Evolutionary conservation across 805 yeast species (phyloP), one percentile per base, ranked within the genome.

Genomic region (Candida broadrunensis): DNA sequence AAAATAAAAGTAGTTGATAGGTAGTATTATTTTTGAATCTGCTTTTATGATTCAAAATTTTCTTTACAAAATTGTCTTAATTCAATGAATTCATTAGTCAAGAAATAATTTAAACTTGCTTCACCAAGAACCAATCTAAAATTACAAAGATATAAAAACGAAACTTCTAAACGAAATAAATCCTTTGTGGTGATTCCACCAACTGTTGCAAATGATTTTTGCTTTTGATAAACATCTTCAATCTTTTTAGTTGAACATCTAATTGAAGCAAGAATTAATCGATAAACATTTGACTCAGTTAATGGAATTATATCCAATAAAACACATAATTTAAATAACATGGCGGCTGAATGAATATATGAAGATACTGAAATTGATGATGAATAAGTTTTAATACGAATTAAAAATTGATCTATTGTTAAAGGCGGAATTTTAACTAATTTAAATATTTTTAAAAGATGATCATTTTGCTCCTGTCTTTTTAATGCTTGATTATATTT

Each of bases 201-300:
- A 6, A 70, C 73, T 2, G 67, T 63, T 3, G 73, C 68, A 51
- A 66, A 70, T 15, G 61, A 45, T 42, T 60, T 57, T 41, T 70
- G 75, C 39, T 62, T 67, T 43, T 69, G 75, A 49, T 65, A 61
- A 8, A 70, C 51, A 41, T 70, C 75, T 45, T 70, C 75, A 35
- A 68, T 47, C 15, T 54, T 61, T 47, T 70, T 70, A 11, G 70
- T 67, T 58, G 63, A 66, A 45, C 74, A 68, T 39, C 75, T 55
- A 8, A 70, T 54, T 50, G 62, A 61, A 4, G 71, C 73, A 41
- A 69, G 52, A 12, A 69, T 53, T 35, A 67, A 55, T 33, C 75
- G 50, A 43, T 70, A 58, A n/a, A 62, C 70, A 43, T 70, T 70
- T 30, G 54, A 50, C 9, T 50, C 50, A 11, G 62, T 63, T 31